These are phyloP conservation scores for Aristolochia californica DNA, from an alignment of 164 flowering plant species.

Conservation along the genomic window DNA sequence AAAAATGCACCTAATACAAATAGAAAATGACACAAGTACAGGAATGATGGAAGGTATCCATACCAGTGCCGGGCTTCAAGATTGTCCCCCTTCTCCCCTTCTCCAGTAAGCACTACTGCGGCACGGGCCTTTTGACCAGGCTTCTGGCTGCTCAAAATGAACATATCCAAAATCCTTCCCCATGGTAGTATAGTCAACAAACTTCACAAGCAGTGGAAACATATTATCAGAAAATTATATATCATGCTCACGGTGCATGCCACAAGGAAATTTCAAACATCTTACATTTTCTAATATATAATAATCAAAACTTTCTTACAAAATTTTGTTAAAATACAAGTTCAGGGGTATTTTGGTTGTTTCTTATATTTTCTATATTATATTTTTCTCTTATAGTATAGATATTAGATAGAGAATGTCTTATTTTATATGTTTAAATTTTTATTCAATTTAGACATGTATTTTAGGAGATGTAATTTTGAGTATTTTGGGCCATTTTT, in stretches of 20 bases:
- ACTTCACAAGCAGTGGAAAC: slow-evolving; percentile 26
- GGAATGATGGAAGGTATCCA: neutral
- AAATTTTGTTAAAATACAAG: neutral
- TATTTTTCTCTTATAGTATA: too few relatives aligned
- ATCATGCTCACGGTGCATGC: neutral
- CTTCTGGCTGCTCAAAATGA: slow-evolving; percentile 71
- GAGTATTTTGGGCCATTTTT: neutral
- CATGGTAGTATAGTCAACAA: slow-evolving; percentile 63
- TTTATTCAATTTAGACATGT: too few relatives aligned
- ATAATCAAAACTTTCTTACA: neutral
- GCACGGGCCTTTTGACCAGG: slow-evolving; percentile 89
- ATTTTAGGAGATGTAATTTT: too few relatives aligned
- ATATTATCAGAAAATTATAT: neutral
- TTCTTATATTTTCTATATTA: too few relatives aligned
- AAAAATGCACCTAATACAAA: too few relatives aligned
- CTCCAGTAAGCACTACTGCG: slow-evolving; percentile 69
- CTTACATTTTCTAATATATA: neutral
- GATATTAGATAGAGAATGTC: too few relatives aligned
- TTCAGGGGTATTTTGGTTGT: too few relatives aligned
- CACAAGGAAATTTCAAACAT: neutral
- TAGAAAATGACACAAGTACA: too few relatives aligned
- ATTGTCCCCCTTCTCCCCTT: too few relatives aligned
- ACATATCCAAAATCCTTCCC: slow-evolving; percentile 76
- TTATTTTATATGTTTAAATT: too few relatives aligned
- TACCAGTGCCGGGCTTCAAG: slow-evolving; percentile 79